These are phyloP conservation scores for Chlamydomonas asymmetrica DNA, from an alignment of 139 green algal genomes.

Conservation along the genomic window DNA sequence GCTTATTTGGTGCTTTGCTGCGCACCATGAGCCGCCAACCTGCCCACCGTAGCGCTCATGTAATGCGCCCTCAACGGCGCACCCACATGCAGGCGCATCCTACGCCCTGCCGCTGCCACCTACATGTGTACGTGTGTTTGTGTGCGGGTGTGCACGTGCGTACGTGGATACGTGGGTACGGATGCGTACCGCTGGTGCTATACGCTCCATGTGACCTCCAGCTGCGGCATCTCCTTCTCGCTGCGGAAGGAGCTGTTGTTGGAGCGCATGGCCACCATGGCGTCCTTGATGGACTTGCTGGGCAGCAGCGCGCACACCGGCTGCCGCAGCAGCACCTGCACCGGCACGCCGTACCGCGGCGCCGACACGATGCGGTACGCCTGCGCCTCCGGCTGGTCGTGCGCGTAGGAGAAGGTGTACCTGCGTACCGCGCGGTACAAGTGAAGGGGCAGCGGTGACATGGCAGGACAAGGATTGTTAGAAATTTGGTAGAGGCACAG, in stretches of 20 bases:
- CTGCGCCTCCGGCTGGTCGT: conserved; percentile 6
- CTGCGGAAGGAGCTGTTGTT: background rate
- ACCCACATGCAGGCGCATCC: background rate
- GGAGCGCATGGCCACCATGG: background rate
- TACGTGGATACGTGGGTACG: conserved; percentile 2
- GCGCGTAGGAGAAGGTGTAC: too few relatives aligned
- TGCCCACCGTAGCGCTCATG: too few relatives aligned
- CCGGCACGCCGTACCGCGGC: conserved; percentile 10
- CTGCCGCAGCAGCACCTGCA: conserved; percentile 1
- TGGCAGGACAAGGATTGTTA: too few relatives aligned
- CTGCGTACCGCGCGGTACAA: too few relatives aligned
- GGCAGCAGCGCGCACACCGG: background rate
- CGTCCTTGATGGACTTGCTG: background rate
- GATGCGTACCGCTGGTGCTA: background rate
- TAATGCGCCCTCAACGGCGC: too few relatives aligned
- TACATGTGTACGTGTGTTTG: conserved; percentile 3
- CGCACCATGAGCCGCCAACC: too few relatives aligned
- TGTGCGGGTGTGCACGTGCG: conserved; percentile 4
- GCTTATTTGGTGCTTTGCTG: too few relatives aligned
- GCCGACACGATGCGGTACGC: conserved; percentile 9
- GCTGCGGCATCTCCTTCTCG: background rate
- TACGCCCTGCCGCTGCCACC: background rate
- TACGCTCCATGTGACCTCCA: background rate
- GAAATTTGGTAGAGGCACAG: too few relatives aligned
- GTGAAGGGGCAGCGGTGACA: conserved; percentile 12